These are phyloP conservation scores for Anisodus acutangulus DNA, from an alignment of 257 asterid genomes.

Conservation along the genomic window DNA sequence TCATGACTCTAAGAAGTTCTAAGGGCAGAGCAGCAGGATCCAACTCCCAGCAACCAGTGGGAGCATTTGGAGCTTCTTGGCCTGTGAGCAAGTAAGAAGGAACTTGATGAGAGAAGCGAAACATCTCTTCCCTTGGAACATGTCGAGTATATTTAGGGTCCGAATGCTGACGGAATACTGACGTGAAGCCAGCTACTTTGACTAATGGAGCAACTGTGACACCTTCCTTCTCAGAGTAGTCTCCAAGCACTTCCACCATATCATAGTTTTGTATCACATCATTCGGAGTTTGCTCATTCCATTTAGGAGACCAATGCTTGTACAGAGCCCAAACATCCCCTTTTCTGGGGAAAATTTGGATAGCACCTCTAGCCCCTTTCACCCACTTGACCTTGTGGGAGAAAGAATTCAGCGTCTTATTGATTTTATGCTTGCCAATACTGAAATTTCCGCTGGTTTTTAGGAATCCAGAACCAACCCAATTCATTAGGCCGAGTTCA, in stretches of 20 bases:
- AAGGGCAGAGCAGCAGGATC: constrained; percentile 83
- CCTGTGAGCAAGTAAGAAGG: constrained; percentile 53
- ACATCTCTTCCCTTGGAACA: constrained; percentile 66
- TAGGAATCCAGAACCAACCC: constrained; percentile 57
- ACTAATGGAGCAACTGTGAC: constrained; percentile 56
- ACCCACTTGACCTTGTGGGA: constrained; percentile 67
- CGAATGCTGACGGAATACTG: constrained; percentile 51
- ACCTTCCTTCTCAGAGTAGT: constrained; percentile 51
- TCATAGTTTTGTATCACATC: constrained; percentile 61
- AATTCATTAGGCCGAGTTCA: constrained; percentile 49
- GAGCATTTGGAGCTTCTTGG: constrained; percentile 55
- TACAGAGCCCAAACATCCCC: constrained; percentile 83
- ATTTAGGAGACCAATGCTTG: constrained; percentile 69
- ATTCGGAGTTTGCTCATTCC: constrained; percentile 60
- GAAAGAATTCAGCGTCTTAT: constrained; percentile 49
- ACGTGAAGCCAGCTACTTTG: constrained; percentile 70
- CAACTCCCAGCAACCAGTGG: constrained; percentile 58
- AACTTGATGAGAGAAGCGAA: constrained; percentile 80
- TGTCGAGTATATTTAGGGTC: constrained; percentile 37
- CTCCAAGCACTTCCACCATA: constrained; percentile 64
- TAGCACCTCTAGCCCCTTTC: constrained; percentile 58
- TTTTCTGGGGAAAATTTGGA: constrained; percentile 60
- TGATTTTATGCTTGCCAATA: constrained; percentile 48
- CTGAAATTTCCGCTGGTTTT: constrained; percentile 67
- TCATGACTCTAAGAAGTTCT: constrained; percentile 59